Evolutionary conservation across 1,284 basidiomycete genomes (phyloP).

Genomic region (Malassezia cuniculi): DNA sequence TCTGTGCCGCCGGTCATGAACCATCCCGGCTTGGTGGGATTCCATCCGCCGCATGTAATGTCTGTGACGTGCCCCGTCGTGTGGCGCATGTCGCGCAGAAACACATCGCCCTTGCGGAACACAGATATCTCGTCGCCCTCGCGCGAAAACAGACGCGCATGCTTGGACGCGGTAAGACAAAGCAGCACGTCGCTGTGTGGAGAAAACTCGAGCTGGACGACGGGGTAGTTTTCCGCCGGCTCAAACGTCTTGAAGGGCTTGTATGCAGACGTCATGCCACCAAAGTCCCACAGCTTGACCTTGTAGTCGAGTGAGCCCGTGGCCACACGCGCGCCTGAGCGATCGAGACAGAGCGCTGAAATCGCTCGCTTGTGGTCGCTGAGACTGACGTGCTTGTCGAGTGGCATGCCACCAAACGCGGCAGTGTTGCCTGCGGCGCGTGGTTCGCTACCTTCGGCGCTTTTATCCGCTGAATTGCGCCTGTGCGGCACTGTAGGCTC

Average conservation of each 20-base stretch:
- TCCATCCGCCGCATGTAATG: constrained; percentile 76
- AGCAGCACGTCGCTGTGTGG: constrained; percentile 17
- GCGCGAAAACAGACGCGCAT: constrained; percentile 69
- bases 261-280: constrained; percentile 74
- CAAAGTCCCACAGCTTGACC: constrained; percentile 97
- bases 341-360: constrained; percentile 77
- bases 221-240: constrained; percentile 67
- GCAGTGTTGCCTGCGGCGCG: constrained; percentile 10
- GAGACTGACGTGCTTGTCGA: constrained; percentile 65
- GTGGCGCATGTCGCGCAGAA: constrained; percentile 95
- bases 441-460: no score
- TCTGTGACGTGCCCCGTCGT: constrained; percentile 89
- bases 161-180: constrained; percentile 65
- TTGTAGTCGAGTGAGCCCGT: constrained; percentile 94
- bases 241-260: constrained; percentile 94
- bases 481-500: no score
- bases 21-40: constrained; percentile 64
- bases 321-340: constrained; percentile 76
- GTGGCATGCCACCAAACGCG: constrained; percentile 33
- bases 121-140: constrained; percentile 25
- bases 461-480: no score
- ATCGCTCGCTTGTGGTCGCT: constrained; percentile 88
- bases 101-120: constrained; percentile 83
- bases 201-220: constrained; percentile 29
- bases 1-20: constrained; percentile 92